Evolutionary conservation across 1,284 basidiomycete genomes (phyloP).

Genomic region (Pseudozyma thailandica): DNA sequence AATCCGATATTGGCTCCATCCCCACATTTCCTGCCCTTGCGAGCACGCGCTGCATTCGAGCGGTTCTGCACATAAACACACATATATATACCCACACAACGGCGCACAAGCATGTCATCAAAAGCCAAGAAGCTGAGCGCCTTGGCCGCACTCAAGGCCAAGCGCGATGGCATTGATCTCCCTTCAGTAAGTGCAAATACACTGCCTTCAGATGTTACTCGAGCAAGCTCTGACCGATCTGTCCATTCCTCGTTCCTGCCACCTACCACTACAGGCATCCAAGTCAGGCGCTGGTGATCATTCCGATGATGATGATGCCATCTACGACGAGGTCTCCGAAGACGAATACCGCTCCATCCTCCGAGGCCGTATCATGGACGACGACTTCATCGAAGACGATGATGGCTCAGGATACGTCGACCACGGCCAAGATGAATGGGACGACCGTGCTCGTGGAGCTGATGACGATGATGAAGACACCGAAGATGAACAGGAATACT

Average conservation of each 20-base stretch:
- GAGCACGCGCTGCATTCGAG: neutral
- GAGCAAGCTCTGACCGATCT: neutral
- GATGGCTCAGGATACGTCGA: slow-evolving; percentile 92
- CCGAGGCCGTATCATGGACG: slow-evolving; percentile 81
- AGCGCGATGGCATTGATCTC: slow-evolving; percentile 47
- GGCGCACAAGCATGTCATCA: slow-evolving; percentile 36
- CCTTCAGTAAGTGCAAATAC: neutral
- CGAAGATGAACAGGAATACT: slow-evolving; percentile 65
- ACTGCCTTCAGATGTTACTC: slow-evolving; percentile 8
- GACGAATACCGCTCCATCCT: slow-evolving; percentile 90
- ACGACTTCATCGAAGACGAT: slow-evolving; percentile 93
- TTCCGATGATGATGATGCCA: slow-evolving; percentile 66
- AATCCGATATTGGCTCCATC: too few species aligned
- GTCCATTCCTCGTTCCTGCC: neutral
- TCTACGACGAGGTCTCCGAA: slow-evolving; percentile 94
- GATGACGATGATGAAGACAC: slow-evolving; percentile 70
- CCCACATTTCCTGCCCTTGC: neutral
- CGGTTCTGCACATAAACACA: neutral
- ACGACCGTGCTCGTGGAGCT: slow-evolving; percentile 44
- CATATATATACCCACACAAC: slow-evolving; percentile 1
- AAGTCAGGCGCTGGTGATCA: slow-evolving; percentile 12
- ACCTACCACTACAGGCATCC: slow-evolving; percentile 9
- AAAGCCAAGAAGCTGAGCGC: slow-evolving; percentile 59
- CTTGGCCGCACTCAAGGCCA: slow-evolving; percentile 64
- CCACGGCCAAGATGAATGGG: slow-evolving; percentile 94